phyloP scores from a whole-genome alignment of 495 filamentous ascomycete species.

The Eremomyces bilateralis region DNA sequence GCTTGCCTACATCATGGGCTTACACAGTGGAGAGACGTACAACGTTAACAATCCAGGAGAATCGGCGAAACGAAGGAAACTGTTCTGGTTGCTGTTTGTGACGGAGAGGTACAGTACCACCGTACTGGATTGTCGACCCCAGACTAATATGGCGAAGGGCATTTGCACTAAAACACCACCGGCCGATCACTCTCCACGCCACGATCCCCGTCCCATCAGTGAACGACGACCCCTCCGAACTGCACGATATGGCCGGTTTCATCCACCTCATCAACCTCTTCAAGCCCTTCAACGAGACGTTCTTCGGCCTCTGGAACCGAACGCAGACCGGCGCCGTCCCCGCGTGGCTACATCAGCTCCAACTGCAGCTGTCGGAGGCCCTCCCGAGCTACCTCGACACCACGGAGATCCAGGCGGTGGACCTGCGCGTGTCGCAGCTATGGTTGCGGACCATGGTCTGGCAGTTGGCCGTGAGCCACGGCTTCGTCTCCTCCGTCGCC shows the following conservation, averaged over 20 bases:
- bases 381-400: slow-evolving; percentile 38
- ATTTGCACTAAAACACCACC: slow-evolving; percentile 57
- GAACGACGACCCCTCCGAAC: slow-evolving; percentile 23
- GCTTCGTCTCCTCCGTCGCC: slow-evolving; percentile 27
- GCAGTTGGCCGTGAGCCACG: slow-evolving; percentile 39
- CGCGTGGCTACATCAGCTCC: slow-evolving; percentile 34
- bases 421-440: slow-evolving; percentile 51
- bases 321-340: slow-evolving; percentile 37
- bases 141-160: slow-evolving; percentile 23
- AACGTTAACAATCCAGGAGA: slow-evolving; percentile 23
- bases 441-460: slow-evolving; percentile 72
- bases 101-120: slow-evolving; percentile 35
- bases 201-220: slow-evolving; percentile 40
- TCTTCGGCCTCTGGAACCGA: slow-evolving; percentile 46
- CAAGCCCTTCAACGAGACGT: slow-evolving; percentile 47
- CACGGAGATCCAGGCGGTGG: slow-evolving; percentile 44
- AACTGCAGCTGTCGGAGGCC: slow-evolving; percentile 42
- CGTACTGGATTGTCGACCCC: not conserved
- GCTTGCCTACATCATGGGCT: slow-evolving; percentile 26
- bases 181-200: slow-evolving; percentile 47
- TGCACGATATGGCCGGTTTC: slow-evolving; percentile 31
- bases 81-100: slow-evolving; percentile 54
- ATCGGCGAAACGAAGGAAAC: slow-evolving; percentile 28
- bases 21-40: slow-evolving; percentile 42
- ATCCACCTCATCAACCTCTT: slow-evolving; percentile 44